Base-by-base conservation (phyloP, 2,329 filamentous ascomycete species). In the Venturia carpophila region DNA sequence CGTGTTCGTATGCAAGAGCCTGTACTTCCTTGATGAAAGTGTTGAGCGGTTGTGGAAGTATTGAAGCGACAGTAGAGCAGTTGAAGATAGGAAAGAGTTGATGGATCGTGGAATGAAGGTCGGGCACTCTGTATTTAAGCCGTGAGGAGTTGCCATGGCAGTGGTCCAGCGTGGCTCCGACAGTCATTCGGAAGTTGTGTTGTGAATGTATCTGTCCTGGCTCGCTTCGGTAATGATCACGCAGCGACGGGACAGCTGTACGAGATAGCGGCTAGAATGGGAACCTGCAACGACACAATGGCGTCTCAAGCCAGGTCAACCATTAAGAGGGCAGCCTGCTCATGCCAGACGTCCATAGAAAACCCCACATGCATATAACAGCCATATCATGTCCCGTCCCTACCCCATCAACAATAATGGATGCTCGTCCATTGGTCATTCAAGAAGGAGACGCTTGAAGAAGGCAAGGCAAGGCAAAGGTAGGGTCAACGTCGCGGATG, bases 141-240 rank as follows among this genome's bases (percentile, higher is more conserved):
- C 30, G 27, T 21, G 30, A 37, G 27, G 19, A 34, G 52, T 37
- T 37, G 52, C 13, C 52, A 21, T 27, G 30, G 15, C 52, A 19
- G 15, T 24, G 30, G 47, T 34, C 30, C 52, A 58, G 19, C 27
- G 52, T 37, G 52, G 52, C 52, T 37, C 27, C 37, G 52, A 9
- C 19, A 52, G 52, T 58, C 52, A 58, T 58, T 58, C 52, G 52
- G 52, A 37, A 10, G 15, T 9, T 21, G 27, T 58, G 52, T 58
- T 34, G 30, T 58, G 52, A 58, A 37, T 58, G 52, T n/a, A 19
- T 58, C 52, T 58, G 52, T 58, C 52, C 27, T 58, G 52, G 52
- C 52, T 37, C 27, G 52, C 27, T n/a, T 58, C 47, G 47, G 52
- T 27, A 27, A 37, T 34, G 21, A 34, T 24, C 10, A 58, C n/a